phyloP scores from a whole-genome alignment of 2,329 filamentous ascomycete genomes.

The Hypoxylon sp. region DNA sequence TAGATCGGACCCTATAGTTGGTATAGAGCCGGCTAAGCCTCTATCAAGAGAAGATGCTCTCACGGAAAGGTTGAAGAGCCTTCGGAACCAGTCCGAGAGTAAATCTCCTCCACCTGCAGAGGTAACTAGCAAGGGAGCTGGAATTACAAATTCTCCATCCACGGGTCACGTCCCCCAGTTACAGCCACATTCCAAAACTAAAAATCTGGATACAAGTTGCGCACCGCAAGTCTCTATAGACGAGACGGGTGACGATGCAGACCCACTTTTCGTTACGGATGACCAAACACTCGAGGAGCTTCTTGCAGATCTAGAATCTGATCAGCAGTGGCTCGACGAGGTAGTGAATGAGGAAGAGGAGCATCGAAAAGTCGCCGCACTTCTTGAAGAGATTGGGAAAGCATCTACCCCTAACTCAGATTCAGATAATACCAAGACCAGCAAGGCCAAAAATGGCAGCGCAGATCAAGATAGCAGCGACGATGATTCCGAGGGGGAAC shows the following conservation, averaged over 20 bases:
- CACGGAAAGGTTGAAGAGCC: constrained; percentile 62
- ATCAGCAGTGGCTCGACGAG: constrained; percentile 52
- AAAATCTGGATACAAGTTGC: constrained; percentile 18
- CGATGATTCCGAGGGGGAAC: constrained; percentile 63
- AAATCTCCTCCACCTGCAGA: constrained; percentile 19
- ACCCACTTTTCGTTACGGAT: constrained; percentile 59
- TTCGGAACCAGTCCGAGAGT: constrained; percentile 57
- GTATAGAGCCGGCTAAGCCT: constrained; percentile 58
- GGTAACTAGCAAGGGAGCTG: constrained; percentile 12
- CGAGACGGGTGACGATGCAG: constrained; percentile 48
- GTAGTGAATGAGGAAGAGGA: constrained; percentile 49
- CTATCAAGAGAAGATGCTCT: constrained; percentile 64
- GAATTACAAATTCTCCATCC: constrained; percentile 38
- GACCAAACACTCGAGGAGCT: constrained; percentile 66
- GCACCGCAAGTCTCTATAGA: constrained; percentile 16
- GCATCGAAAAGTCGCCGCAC: constrained; percentile 48
- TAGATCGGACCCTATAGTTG: constrained; percentile 46
- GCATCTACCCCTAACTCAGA: constrained; percentile 20
- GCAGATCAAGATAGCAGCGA: constrained; percentile 35
- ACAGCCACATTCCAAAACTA: constrained; percentile 30
- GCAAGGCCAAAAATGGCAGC: constrained; percentile 1
- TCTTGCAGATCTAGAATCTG: constrained; percentile 57
- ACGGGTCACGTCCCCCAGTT: constrained; percentile 36
- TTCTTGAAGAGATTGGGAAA: constrained; percentile 51
- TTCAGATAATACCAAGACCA: constrained; percentile 12